Evolutionary conservation across 2,329 filamentous ascomycete species (phyloP), one percentile per base, ranked within the genome.

Genomic region (Nigrospora oryzae): DNA sequence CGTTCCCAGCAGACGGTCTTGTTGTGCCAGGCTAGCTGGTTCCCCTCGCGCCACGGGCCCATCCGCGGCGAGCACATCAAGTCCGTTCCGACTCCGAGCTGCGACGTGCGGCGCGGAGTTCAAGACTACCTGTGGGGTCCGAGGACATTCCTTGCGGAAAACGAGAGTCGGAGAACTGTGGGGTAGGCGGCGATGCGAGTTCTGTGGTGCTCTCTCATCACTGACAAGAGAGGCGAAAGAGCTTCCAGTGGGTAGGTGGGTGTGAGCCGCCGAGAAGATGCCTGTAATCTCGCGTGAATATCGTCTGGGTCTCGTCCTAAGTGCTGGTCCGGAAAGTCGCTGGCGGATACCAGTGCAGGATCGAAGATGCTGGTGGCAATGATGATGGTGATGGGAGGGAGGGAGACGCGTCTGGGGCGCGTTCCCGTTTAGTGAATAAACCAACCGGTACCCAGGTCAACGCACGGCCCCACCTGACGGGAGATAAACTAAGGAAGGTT

Each of bases 151-250:
- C 75, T 79, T 73, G 61, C 73, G 77, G 78, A 84, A 83, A 82
- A 84, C 70, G 71, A 72, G 73, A 71, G 71, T 76, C 80, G 86
- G 83, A 83, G 77, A 78, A 89, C 87, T 89, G 75, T 84, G 63
- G 72, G 77, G 84, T 81, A 83, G 83, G 85, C 81, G 80, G 11
- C 71, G 69, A 75, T 85, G 86, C 84, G 74, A 71, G 65, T 57
- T 61, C 32, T 68, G 65, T 67, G 51, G 46, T 49, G 39, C 51
- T 51, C 11, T 45, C 23, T 50, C 56, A 58, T 57, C 54, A 46
- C 35, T 45, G 52, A 60, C 59, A 44, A 52, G 50, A 50, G 53
- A 41, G 53, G 57, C 65, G 70, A 77, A 74, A 74, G 73, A 73
- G 64, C 58, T 63, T 63, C 55, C 53, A 43, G 46, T 56, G 54